Evolutionary conservation across 768 basidiomycete genomes (phyloP), one percentile per base, ranked within the genome.

Genomic region (Terana coerulea): DNA sequence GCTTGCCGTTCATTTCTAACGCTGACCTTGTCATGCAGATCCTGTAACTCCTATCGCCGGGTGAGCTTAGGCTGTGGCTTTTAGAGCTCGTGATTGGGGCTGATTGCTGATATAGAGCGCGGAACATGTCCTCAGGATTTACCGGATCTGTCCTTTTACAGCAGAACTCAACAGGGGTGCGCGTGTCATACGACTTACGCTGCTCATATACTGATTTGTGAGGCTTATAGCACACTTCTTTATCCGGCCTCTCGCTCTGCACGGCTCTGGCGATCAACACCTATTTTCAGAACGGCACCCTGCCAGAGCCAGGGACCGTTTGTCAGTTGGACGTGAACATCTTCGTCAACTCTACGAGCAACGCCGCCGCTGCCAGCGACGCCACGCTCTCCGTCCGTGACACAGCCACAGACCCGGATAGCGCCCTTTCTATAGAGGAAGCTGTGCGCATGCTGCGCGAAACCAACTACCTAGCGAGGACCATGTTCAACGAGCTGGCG

Each of bases 221-320:
- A n/a, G 2, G 11, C 35, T 11, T n/a, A 3, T 39, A 61, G 58
- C 60, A 61, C 45, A 56, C 53, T 36, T 58, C 58, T 2, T 21
- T 58, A 15, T 47, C 62, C 17, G 60, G 44, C 14, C 47, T 53
- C 12, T 61, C 60, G 5, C 51, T 52, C 2, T 61, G 56, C 43
- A 63, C 63, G 5, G 53, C 53, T 6, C 60, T 58, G 34, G 40
- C 49, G 21, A 58, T 64, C 45, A 58, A 62, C 6, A 48, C 47
- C 5, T 64, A 64, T 49, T 64, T 63, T 57, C 48, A 50, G 12
- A 47, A 63, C 1, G 63, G 63, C 22, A 53, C 39, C 12, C 45
- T 64, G 15, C 63, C 63, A 3, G 42, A 51, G 26, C 29, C 41
- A 2, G 63, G 57, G 10, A 60, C 63, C 11, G 54, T 63, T 14